These are phyloP conservation scores for Cystoisospora suis DNA, from an alignment of 169 alveolate species.

Conservation along the genomic window DNA sequence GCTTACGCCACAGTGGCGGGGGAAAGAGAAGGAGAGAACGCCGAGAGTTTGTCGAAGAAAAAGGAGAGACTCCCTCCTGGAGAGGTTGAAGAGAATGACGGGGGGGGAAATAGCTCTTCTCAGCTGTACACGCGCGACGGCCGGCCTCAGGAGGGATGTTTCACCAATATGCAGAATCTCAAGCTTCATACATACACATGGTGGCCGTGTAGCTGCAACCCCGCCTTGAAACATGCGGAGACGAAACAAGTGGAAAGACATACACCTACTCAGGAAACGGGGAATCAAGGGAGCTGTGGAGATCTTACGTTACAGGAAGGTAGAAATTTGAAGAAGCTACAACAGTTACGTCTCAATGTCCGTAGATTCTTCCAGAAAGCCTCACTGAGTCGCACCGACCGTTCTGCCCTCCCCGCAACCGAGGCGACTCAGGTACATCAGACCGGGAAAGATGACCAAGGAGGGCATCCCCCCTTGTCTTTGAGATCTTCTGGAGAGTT, in stretches of 20 bases:
- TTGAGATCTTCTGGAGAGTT: too few relatives aligned
- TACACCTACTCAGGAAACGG: too few relatives aligned
- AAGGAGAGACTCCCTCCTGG: not conserved
- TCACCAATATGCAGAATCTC: conserved; percentile 25
- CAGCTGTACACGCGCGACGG: conserved; percentile 38
- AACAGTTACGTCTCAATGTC: too few relatives aligned
- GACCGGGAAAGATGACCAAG: too few relatives aligned
- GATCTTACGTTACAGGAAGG: too few relatives aligned
- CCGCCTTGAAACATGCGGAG: not conserved
- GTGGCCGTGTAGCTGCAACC: conserved; percentile 28
- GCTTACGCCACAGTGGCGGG: not conserved
- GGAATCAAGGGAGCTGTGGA: too few relatives aligned
- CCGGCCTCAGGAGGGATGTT: conserved; percentile 17
- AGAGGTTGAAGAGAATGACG: not conserved
- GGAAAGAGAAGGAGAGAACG: not conserved
- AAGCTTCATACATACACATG: conserved; percentile 36
- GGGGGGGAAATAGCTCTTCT: not conserved
- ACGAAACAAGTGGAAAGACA: not conserved
- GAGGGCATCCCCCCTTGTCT: too few relatives aligned
- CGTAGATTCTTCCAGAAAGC: too few relatives aligned
- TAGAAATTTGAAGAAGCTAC: too few relatives aligned
- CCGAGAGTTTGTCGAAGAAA: not conserved
- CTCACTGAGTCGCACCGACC: too few relatives aligned
- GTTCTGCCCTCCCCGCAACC: too few relatives aligned
- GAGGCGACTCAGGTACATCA: too few relatives aligned